Base-by-base conservation (phyloP, 495 filamentous ascomycete genomes). In the Penicillium arizonense region DNA sequence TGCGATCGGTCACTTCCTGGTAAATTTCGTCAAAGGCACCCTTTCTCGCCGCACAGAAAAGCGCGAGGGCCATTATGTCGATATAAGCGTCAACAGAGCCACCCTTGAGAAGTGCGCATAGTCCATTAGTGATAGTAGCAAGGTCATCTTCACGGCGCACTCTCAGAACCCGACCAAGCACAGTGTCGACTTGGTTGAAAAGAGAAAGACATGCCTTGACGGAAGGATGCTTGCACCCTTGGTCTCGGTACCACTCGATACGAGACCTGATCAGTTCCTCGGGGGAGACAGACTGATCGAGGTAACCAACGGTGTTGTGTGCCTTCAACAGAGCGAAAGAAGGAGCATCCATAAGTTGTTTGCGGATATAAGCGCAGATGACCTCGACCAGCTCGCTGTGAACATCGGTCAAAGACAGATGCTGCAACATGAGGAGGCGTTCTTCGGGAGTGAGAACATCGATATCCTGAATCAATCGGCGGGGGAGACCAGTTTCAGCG, bases 11-110 rank as follows among this genome's bases (percentile, higher is more conserved):
- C 0, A 84, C 77, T 56, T 84, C 82, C 11, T 77, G 62, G 53
- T 83, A 85, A 7, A 83, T 80, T 52, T 85, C 82, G 53, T 84
- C 80, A 39, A 84, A 72, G 3, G 80, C 81, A 21, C 69, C 67
- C 45, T 79, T 82, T 26, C 80, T 65, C 10, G 78, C 76, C 6
- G 81, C 75, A 47, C 77, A 83, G 52, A 85, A 84, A 30, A 85
- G 48, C 3, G 77, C 69, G 18, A 85, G 69, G 0, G 75, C 70
- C 38, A 83, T 55, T 41, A 84, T 76, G 50, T 85, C 82, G 0
- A 66, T 66, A 36, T 73, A 64, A 5, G 75, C 63, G 61, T 84
- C 70, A 49, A 82, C 63, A 1, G 55, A 50, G n/a, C 67, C 67
- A 21, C 63, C 61, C 39, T 70, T 57, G 0, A 77, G 41, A 11